Evolutionary conservation across 139 green algal species (phyloP).

Genomic region (Picochlorum costavermella): DNA sequence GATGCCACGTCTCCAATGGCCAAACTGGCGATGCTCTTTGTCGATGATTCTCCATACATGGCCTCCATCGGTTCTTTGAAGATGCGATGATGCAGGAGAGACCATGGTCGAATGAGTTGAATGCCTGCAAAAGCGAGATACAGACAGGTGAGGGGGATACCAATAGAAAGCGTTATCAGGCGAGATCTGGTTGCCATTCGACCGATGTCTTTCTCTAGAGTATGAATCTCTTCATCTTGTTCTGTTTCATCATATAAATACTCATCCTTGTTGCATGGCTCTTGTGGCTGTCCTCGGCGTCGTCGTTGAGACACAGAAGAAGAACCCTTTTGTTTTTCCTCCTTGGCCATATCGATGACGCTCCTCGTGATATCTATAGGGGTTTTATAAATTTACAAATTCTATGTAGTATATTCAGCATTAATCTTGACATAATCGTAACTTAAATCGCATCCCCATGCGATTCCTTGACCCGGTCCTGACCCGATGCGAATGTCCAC

Average conservation of each 20-base stretch:
- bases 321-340: too few relatives aligned
- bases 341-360: too few relatives aligned
- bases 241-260: neutral
- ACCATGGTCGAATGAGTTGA: neutral
- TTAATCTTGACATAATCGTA: slow-evolving; percentile 96
- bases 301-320: slow-evolving; percentile 4
- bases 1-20: neutral
- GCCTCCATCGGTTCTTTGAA: neutral
- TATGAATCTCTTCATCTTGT: neutral
- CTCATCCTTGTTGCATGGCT: too few relatives aligned
- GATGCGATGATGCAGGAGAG: neutral
- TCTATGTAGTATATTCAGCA: slow-evolving; percentile 76
- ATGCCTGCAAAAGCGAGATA: neutral
- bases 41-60: too few relatives aligned
- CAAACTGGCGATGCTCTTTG: neutral
- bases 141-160: neutral
- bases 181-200: neutral
- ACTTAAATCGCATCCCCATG: slow-evolving; percentile 76
- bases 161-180: neutral
- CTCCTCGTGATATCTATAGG: too few relatives aligned
- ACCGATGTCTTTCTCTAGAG: neutral
- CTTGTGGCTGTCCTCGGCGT: neutral
- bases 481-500: slow-evolving; percentile 38
- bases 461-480: slow-evolving; percentile 53
- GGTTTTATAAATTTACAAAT: neutral